These are phyloP conservation scores for Serendipita vermifera DNA, from an alignment of 768 basidiomycete species.

Conservation along the genomic window DNA sequence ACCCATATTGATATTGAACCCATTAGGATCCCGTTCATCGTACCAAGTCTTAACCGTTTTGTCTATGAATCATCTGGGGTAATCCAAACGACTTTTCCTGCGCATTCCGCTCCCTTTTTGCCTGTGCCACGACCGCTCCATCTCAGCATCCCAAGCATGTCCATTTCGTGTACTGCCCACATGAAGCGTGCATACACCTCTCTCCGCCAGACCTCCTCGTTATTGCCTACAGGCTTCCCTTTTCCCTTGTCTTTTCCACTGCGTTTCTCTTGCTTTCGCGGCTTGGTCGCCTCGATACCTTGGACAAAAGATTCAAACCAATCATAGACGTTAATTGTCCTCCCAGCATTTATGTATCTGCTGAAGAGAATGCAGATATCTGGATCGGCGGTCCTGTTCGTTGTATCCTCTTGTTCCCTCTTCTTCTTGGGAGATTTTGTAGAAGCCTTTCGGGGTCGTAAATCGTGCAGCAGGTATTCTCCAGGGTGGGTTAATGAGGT, in stretches of 20 bases:
- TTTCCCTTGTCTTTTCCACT: conserved; percentile 29
- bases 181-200: conserved; percentile 69
- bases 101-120: conserved; percentile 6
- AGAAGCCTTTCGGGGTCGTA: neutral
- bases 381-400: conserved; percentile 23
- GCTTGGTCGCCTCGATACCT: conserved; percentile 37
- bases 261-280: neutral
- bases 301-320: conserved; percentile 71
- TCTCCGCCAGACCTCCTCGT: conserved; percentile 10
- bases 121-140: conserved; percentile 1
- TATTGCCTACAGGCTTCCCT: conserved; percentile 31
- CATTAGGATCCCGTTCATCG: no score
- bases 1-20: no score
- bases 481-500: neutral
- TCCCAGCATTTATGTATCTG: conserved; percentile 66
- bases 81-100: conserved; percentile 4
- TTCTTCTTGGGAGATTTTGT: neutral
- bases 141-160: conserved; percentile 50
- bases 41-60: no score
- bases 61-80: no score
- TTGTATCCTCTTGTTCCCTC: neutral
- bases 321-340: conserved; percentile 76
- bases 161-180: conserved; percentile 67
- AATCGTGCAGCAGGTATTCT: conserved; percentile 2
- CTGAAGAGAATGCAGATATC: conserved; percentile 67